Base-by-base conservation (phyloP, 2,329 filamentous ascomycete genomes). In the Paraconiothyrium sp. region DNA sequence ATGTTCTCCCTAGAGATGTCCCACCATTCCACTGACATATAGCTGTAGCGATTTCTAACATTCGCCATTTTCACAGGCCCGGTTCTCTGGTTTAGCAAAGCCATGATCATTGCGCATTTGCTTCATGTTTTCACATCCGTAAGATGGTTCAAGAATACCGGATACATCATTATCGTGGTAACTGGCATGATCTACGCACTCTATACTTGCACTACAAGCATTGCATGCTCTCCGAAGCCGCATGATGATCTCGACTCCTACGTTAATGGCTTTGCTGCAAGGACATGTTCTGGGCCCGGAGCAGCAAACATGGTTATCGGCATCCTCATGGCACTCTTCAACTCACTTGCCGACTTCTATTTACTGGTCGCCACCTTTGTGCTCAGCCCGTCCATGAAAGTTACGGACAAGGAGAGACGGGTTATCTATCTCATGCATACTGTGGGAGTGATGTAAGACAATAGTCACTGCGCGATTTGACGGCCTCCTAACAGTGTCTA, bases 1-100 rank as follows among this genome's bases (percentile, higher is more conserved):
- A 63, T 16, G 60, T 16, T 32, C 22, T 10, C 37, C 20, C 27
- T 14, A 10, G 13, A 32, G 3, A 32, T 6, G 3, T n/a, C 3
- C 16, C n/a, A n/a, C 35, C 16, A 49, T 37, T 1, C 14, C 11
- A 54, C 47, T 65, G 14, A 67, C 32, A 24, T 13, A 46, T 20
- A 20, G 20, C 20, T n/a, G 4, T 35, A 70, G 66, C 54, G 59
- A 47, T 35, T 70, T 24, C 50, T 64, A 10, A 57, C 57, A 1
- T 66, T 66, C 37, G 60, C 59, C 27, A 64, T 69, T 5, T 48
- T 62, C 13, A 59, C 65, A 1, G 69, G 67, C 2, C 69, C 66
- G 2, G 56, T 69, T 3, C 60, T 71, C 20, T 71, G 69, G 69
- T 43, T 70, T 4, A 59, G 65, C 20, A 71, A 71, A 51, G 49